Evolutionary conservation across 176 grass and related monocot genomes (phyloP).

Genomic region (Aegilops umbellulata): DNA sequence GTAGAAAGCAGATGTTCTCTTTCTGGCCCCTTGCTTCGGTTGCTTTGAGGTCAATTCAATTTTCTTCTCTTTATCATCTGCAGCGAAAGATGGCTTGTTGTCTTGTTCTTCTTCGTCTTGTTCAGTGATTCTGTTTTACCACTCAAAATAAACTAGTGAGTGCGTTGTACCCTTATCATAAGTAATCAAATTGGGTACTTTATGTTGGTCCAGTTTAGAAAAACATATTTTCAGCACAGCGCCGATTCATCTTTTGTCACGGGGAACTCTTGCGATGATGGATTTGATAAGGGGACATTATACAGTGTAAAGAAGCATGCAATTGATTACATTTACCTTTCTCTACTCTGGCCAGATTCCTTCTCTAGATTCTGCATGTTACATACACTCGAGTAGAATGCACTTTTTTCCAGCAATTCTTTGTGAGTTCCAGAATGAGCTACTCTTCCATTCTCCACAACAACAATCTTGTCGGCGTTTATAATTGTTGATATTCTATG

Average conservation of each 20-base stretch:
- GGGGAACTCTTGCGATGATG: neutral
- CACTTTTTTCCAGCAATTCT: constrained; percentile 44
- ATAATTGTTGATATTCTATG: constrained; percentile 62
- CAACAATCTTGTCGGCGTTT: constrained; percentile 53
- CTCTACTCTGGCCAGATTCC: neutral
- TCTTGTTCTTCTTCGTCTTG: constrained; percentile 22
- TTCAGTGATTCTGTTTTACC: constrained; percentile 20
- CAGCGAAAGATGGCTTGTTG: neutral
- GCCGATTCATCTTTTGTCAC: neutral
- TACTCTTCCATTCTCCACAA: constrained; percentile 55
- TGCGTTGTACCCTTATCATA: neutral
- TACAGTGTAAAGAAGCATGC: neutral
- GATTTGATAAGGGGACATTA: neutral
- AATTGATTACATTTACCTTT: neutral
- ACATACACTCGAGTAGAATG: constrained; percentile 41
- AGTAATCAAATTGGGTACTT: neutral
- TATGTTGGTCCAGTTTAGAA: neutral
- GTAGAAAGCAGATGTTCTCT: constrained; percentile 35
- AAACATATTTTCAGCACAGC: neutral
- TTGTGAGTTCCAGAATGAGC: constrained; percentile 51
- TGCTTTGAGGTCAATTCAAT: neutral
- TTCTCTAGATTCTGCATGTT: constrained; percentile 13
- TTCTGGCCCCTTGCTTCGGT: constrained; percentile 21
- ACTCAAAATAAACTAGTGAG: constrained; percentile 3
- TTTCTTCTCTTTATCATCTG: constrained; percentile 31